These are phyloP conservation scores for Thalassiosira livingstoniorum DNA, from an alignment of 352 stramenopile genomes.

Conservation along the genomic window DNA sequence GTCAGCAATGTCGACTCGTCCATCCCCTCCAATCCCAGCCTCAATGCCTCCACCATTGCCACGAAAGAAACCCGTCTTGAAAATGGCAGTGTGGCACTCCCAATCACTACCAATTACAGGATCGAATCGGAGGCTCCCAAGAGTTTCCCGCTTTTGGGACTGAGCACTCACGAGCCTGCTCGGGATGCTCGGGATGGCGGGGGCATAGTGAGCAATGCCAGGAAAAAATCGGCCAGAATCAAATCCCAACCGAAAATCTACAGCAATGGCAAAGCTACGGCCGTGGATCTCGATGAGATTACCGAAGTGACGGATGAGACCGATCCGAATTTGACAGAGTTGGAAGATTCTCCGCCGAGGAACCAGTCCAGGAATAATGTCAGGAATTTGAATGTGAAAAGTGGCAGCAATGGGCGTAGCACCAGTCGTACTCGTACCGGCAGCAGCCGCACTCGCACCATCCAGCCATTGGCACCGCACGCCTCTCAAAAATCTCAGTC, in stretches of 20 bases:
- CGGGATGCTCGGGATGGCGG: no score
- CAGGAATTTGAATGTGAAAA: no score
- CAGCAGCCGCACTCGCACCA: no score
- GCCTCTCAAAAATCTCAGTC: no score
- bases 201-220: neutral
- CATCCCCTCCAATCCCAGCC: no score
- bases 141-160: neutral
- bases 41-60: neutral
- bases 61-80: neutral
- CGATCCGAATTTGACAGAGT: no score
- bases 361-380: no score
- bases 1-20: no score
- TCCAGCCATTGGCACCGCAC: no score
- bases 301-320: neutral
- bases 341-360: neutral
- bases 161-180: neutral
- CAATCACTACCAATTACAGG: neutral
- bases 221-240: neutral
- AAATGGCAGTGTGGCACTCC: neutral
- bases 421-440: no score
- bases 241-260: neutral
- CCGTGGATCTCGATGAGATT: neutral
- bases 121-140: neutral
- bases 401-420: no score
- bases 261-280: neutral